A percentile compares a stretch with the other conserved stretches of the same genome.
phyloP scores from a whole-genome alignment of 23 red algal genomes.

The Gracilaria gracilis region DNA sequence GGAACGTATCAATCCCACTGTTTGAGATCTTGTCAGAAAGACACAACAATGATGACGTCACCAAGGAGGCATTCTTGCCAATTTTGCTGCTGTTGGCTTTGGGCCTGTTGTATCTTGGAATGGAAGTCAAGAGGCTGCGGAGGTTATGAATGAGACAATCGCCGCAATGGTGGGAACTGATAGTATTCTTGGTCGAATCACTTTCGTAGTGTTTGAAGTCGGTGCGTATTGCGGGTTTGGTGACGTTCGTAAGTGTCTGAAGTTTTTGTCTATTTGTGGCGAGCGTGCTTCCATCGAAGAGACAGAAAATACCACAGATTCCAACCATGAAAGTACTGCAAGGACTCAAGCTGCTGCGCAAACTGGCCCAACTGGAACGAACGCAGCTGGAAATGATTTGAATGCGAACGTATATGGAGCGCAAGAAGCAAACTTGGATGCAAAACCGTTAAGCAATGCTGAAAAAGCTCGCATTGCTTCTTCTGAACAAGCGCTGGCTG shows the following conservation, averaged over 20 bases:
- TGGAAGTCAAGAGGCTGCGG: conserved; percentile 75
- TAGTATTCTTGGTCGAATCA: conserved; percentile 50
- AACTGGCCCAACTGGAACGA: background rate
- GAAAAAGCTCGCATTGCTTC: conserved; percentile 50
- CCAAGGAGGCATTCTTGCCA: conserved; percentile 62
- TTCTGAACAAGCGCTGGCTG: conserved; percentile 77
- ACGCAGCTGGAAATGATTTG: background rate
- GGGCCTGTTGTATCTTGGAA: conserved; percentile 82
- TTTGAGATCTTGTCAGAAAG: conserved; percentile 88
- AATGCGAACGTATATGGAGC: background rate
- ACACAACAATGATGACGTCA: conserved; percentile 39
- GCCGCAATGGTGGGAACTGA: conserved; percentile 69
- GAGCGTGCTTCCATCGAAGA: conserved; percentile 64
- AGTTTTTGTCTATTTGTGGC: conserved; percentile 83
- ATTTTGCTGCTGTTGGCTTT: conserved; percentile 86
- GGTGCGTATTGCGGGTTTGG: conserved; percentile 81
- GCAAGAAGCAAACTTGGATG: conserved; percentile 1
- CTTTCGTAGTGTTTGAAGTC: conserved; percentile 63
- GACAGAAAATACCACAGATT: conserved; percentile 27
- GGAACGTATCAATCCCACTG: conserved; percentile 83
- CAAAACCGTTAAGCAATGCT: conserved; percentile 10
- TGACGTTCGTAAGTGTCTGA: conserved; percentile 85
- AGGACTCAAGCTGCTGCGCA: background rate
- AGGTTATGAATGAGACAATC: conserved; percentile 68
- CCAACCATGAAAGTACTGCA: background rate